A percentile compares a stretch with the other conserved stretches of the same genome.
phyloP scores from a whole-genome alignment of 345 rosid species.

The Leavenworthia alabamica region DNA sequence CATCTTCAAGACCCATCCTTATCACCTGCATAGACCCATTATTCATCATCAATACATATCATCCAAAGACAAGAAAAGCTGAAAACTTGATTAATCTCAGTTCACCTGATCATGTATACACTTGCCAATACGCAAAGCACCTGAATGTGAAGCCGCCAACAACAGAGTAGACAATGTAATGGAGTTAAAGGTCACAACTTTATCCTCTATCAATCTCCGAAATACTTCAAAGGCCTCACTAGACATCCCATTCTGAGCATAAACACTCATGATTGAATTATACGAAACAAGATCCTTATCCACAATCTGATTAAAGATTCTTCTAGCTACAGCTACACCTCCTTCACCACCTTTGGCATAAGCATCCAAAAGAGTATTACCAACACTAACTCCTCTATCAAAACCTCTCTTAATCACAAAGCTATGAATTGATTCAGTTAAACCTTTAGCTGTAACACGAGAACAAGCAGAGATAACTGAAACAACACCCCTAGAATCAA shows the following conservation, averaged over 20 bases:
- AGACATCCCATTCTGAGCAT: slow-evolving; percentile 67
- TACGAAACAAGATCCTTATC: slow-evolving; percentile 64
- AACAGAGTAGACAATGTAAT: slow-evolving; percentile 64
- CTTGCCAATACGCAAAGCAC: slow-evolving; percentile 57
- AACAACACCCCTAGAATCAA: slow-evolving; percentile 59
- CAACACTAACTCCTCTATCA: slow-evolving; percentile 45
- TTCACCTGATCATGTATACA: slow-evolving; percentile 75
- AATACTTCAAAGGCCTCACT: slow-evolving; percentile 57
- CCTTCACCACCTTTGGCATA: slow-evolving; percentile 63
- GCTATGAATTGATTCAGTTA: slow-evolving; percentile 57
- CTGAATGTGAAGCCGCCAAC: slow-evolving; percentile 66
- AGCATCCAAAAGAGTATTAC: slow-evolving; percentile 68
- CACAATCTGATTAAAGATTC: slow-evolving; percentile 57
- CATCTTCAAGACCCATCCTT: slow-evolving; percentile 60
- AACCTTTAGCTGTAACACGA: slow-evolving; percentile 38
- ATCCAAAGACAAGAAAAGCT: not conserved
- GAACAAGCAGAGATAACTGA: slow-evolving; percentile 82
- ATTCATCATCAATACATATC: not conserved
- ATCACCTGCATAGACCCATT: slow-evolving; percentile 42
- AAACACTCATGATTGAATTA: slow-evolving; percentile 70
- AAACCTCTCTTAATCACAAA: slow-evolving; percentile 59
- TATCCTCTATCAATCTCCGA: slow-evolving; percentile 35
- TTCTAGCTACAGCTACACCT: slow-evolving; percentile 43
- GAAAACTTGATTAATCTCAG: not conserved
- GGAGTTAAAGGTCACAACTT: slow-evolving; percentile 45